A percentile compares a stretch with the other conserved stretches of the same genome.
Conservation (phyloP, 169 alveolate genomes). For the Eimeria falciformis region DNA sequence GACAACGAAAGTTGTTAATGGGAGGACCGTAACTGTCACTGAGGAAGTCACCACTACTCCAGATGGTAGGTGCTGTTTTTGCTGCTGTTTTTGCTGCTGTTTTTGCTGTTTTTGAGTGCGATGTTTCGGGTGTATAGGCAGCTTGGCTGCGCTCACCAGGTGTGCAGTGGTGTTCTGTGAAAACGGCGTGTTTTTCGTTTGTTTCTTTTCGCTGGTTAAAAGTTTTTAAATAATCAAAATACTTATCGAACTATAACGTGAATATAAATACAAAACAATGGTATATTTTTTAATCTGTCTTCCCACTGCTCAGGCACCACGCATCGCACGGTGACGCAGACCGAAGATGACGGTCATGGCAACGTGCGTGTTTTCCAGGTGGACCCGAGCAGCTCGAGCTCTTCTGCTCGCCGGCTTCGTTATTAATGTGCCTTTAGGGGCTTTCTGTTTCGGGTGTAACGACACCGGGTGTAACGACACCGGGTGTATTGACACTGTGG, state of each 20-base stretch:
- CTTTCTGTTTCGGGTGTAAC: no score
- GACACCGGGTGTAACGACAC: no score
- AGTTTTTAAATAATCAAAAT: no score
- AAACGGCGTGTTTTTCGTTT: background rate
- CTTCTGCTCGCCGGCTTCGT: background rate
- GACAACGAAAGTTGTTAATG: conserved; percentile 59
- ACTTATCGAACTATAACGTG: no score
- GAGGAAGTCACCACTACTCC: conserved; percentile 60
- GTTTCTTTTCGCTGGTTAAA: background rate
- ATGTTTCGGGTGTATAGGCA: background rate
- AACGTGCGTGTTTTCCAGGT: conserved; percentile 1
- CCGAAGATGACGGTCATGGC: conserved; percentile 63
- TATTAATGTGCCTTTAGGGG: no score
- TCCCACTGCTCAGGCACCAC: conserved; percentile 30
- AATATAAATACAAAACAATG: no score
- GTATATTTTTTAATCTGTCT: no score
- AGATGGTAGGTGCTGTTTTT: conserved; percentile 37
- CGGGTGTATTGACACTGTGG: no score
- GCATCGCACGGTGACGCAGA: conserved; percentile 57
- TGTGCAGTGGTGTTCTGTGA: no score
- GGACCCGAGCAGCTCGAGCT: background rate
- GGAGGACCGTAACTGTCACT: conserved; percentile 66
- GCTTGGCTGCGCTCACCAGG: no score
- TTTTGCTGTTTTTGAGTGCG: background rate
- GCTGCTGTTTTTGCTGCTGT: background rate